Evolutionary conservation across 805 yeast genomes (phyloP), one percentile per base, ranked within the genome.

Genomic region (Wickerhamiella alocasiicola): DNA sequence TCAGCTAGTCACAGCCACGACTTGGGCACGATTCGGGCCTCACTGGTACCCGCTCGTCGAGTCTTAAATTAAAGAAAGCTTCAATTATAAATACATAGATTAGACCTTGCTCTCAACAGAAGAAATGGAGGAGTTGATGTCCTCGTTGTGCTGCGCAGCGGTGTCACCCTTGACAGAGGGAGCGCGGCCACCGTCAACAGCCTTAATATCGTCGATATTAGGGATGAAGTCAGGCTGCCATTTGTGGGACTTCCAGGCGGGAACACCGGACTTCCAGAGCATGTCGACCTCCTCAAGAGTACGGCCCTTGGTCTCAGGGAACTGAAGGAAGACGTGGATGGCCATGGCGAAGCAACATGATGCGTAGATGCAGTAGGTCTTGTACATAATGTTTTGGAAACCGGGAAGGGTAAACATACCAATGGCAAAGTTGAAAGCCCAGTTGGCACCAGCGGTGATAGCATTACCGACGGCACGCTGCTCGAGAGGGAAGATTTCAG

Each of bases 361-460:
- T 27, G 85, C 87, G 83, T 85, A 80, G 39, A 80, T 72, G 60
- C 76, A 79, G 44, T 75, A 12, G 73, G 78, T 33, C 72, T 70
- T 50, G 80, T 82, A 24, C 68, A 63, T 79, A 60, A 79, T 67
- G 59, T 74, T 76, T 34, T 85, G 83, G 32, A 85, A 80, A 42
- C 78, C 74, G 49, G 71, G 78, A 9, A 82, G 81, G 55, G 78
- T 76, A 30, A 69, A 76, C 53, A 73, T 78, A 11, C 84, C 79
- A 55, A 79, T 76, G 19, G 71, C 73, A 61, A 80, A 81, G 65
- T 81, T 81, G 65, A 76, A 77, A 32, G 79, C 57, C 91, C 91
- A 81, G 65, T 81, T 81, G 39, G 85, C 72, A 23, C 84, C 80
- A 19, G 81, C 77, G 9, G 80, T 71, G 42, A 80, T 58, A 16